These are phyloP conservation scores for Eucalyptus erythrocorys DNA, from an alignment of 345 rosid genomes.

Conservation along the genomic window DNA sequence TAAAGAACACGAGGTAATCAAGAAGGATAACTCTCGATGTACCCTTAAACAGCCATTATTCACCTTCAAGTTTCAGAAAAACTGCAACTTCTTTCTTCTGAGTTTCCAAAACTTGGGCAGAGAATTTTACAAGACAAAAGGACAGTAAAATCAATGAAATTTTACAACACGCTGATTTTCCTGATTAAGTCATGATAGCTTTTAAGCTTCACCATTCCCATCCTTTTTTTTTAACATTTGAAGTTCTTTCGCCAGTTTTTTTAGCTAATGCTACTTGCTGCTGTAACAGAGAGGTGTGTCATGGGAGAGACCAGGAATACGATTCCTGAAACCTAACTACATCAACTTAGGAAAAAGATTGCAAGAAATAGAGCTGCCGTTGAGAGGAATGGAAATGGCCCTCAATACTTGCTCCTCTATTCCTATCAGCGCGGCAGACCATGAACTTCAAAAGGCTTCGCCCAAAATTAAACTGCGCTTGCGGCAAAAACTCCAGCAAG, in stretches of 20 bases:
- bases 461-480: conserved; percentile 11
- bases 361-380: conserved; percentile 24
- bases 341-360: conserved; percentile 14
- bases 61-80: neutral
- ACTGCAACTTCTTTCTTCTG: neutral
- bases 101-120: neutral
- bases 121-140: neutral
- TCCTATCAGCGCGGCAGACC: conserved; percentile 25
- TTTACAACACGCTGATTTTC: neutral
- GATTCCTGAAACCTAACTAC: conserved; percentile 9
- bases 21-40: neutral
- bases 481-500: conserved; percentile 17
- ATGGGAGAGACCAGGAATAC: conserved; percentile 53
- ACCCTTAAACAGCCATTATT: neutral
- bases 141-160: neutral
- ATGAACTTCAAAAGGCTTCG: conserved; percentile 11
- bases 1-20: conserved; percentile 27
- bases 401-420: conserved; percentile 31
- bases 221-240: neutral
- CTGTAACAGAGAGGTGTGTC: conserved; percentile 28
- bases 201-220: neutral
- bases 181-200: neutral
- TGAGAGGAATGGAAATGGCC: conserved; percentile 52
- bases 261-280: neutral
- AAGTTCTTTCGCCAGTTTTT: neutral